phyloP scores from a whole-genome alignment of 768 basidiomycete species.

The Boletus sp. region DNA sequence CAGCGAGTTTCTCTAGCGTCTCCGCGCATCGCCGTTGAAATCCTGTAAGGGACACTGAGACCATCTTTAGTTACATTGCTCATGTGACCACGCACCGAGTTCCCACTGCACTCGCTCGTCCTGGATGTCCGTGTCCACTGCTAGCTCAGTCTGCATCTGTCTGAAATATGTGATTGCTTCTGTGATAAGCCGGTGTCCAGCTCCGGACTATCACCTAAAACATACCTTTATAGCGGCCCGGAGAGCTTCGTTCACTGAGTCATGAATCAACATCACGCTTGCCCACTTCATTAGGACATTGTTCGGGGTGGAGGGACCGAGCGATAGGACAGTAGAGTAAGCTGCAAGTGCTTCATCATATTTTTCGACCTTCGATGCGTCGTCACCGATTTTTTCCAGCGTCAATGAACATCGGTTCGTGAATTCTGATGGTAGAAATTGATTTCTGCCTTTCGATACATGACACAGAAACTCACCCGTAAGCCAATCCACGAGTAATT shows the following conservation, averaged over 20 bases:
- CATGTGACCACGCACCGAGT: not conserved
- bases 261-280: not conserved
- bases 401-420: not conserved
- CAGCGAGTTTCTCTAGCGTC: not conserved
- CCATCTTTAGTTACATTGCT: not conserved
- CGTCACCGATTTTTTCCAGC: not conserved
- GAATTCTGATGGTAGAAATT: not conserved
- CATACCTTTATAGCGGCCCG: not conserved
- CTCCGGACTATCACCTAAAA: not conserved
- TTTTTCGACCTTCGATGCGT: not conserved
- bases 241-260: not conserved
- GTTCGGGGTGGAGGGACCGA: not conserved
- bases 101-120: conserved; percentile 2
- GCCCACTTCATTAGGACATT: not conserved
- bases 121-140: not conserved
- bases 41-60: not conserved
- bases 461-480: too few species aligned
- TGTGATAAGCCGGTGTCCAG: not conserved
- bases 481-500: too few species aligned
- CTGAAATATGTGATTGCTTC: conserved; percentile 5
- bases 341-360: not conserved
- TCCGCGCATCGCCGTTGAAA: not conserved
- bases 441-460: too few species aligned
- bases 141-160: not conserved
- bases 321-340: not conserved